phyloP scores from a whole-genome alignment of 2,329 filamentous ascomycete genomes.

The Aschersonia sp. region DNA sequence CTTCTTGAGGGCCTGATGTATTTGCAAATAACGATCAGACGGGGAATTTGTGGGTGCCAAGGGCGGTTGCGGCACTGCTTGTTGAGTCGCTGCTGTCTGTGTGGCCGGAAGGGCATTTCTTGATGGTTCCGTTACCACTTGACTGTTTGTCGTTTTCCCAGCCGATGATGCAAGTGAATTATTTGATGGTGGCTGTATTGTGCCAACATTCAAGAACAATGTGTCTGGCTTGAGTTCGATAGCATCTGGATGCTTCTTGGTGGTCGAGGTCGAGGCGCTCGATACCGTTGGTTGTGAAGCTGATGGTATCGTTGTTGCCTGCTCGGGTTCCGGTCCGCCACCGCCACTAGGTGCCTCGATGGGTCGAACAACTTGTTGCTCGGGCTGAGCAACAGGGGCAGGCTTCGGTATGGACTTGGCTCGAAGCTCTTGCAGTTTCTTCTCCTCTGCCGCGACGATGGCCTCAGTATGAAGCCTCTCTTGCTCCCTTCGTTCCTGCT shows the following conservation, averaged over 20 bases:
- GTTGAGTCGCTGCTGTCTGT: background rate
- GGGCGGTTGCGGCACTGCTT: background rate
- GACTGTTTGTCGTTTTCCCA: background rate
- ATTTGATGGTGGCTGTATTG: constrained; percentile 7
- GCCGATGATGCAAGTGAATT: background rate
- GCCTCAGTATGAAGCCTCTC: constrained; percentile 30
- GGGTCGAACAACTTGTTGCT: constrained; percentile 9
- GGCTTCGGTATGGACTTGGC: constrained; percentile 29
- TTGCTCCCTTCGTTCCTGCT: constrained; percentile 29
- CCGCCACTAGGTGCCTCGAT: background rate
- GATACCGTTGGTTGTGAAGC: constrained; percentile 8
- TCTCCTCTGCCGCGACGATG: constrained; percentile 29
- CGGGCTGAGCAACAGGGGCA: constrained; percentile 21
- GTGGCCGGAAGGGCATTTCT: background rate
- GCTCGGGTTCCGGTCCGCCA: background rate
- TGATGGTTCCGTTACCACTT: too few species aligned
- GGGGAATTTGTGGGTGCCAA: constrained; percentile 1
- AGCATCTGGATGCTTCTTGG: background rate
- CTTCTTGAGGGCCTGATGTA: constrained; percentile 57
- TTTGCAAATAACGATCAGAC: constrained; percentile 32
- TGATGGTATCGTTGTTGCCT: background rate
- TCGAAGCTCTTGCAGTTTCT: constrained; percentile 30
- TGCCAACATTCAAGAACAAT: constrained; percentile 9
- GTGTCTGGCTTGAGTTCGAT: constrained; percentile 7
- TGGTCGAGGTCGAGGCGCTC: constrained; percentile 2